These are phyloP conservation scores for Escallonia rubra DNA, from an alignment of 129 eudicot genomes.

Conservation along the genomic window DNA sequence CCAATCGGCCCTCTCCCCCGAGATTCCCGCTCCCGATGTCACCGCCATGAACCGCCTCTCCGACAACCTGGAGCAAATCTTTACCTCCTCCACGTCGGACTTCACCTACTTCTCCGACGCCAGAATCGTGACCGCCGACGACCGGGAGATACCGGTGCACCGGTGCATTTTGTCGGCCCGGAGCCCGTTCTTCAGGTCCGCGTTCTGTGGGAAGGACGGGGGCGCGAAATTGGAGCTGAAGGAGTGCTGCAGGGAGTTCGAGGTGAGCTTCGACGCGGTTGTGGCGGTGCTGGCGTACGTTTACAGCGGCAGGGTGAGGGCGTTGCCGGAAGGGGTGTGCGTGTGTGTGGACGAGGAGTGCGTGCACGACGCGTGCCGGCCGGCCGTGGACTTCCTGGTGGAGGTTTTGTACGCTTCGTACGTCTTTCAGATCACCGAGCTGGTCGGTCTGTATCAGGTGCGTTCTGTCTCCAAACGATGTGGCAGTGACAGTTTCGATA, in stretches of 20 bases:
- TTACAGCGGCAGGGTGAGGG: constrained; percentile 66
- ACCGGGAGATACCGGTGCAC: constrained; percentile 58
- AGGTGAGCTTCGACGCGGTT: constrained; percentile 59
- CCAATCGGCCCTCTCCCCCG: constrained; percentile 8
- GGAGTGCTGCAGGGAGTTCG: constrained; percentile 55
- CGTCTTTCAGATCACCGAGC: constrained; percentile 62
- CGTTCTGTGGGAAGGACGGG: constrained; percentile 27
- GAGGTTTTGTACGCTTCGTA: constrained; percentile 75
- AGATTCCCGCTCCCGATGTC: constrained; percentile 12
- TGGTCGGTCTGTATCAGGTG: constrained; percentile 86
- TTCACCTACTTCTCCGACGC: constrained; percentile 62
- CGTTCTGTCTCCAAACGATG: too few species aligned
- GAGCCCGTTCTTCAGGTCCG: constrained; percentile 52
- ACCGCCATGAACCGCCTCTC: constrained; percentile 41
- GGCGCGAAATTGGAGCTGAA: constrained; percentile 50
- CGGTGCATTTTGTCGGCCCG: constrained; percentile 66
- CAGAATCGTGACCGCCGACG: constrained; percentile 34
- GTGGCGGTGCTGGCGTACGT: constrained; percentile 55
- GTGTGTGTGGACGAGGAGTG: constrained; percentile 88
- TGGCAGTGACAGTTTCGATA: too few species aligned
- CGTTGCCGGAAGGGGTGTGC: constrained; percentile 50
- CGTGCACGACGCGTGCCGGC: constrained; percentile 69
- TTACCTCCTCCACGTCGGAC: constrained; percentile 31
- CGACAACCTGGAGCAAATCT: constrained; percentile 37
- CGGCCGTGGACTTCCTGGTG: constrained; percentile 65